Evolutionary conservation across 371 early-diverging fungal genomes (phyloP).

Genomic region (Zopfochytrium polystomum): DNA sequence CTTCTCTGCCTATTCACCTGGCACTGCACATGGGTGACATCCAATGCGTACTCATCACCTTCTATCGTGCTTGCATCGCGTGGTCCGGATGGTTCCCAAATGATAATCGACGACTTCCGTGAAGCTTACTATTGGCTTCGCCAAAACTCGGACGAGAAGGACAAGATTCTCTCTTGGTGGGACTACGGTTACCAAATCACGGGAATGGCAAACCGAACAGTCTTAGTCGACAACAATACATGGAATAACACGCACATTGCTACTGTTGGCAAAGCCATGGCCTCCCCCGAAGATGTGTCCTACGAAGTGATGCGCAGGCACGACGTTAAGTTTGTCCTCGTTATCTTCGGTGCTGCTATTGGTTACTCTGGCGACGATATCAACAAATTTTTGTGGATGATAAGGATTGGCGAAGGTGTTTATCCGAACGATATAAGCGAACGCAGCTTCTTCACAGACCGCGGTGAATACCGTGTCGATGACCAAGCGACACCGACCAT

Average conservation of each 20-base stretch:
- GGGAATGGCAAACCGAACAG: slow-evolving; percentile 96
- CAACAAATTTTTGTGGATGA: slow-evolving; percentile 99
- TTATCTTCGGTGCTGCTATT: slow-evolving; percentile 92
- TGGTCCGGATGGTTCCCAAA: slow-evolving; percentile 77
- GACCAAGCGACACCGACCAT: slow-evolving; percentile 86
- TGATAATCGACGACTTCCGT: slow-evolving; percentile 98
- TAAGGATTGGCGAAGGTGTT: slow-evolving; percentile 95
- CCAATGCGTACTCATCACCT: slow-evolving; percentile 95
- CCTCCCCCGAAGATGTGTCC: slow-evolving; percentile 83
- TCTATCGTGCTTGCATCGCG: slow-evolving; percentile 96
- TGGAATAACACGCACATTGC: slow-evolving; percentile 99
- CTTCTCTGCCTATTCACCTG: slow-evolving; percentile 73
- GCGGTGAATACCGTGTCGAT: slow-evolving; percentile 92
- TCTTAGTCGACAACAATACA: slow-evolving; percentile 99
- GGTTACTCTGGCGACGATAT: slow-evolving; percentile 99
- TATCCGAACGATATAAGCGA: slow-evolving; percentile 92
- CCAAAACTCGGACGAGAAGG: slow-evolving; percentile 88
- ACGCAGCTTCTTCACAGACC: slow-evolving; percentile 75
- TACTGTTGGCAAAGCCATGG: slow-evolving; percentile 95
- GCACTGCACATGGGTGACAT: slow-evolving; percentile 99
- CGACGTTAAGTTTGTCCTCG: slow-evolving; percentile 94
- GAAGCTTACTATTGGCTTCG: slow-evolving; percentile 99
- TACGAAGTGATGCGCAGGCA: slow-evolving; percentile 85
- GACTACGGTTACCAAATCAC: slow-evolving; percentile 99
- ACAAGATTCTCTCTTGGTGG: slow-evolving; percentile 99